A percentile compares a stretch with the other conserved stretches of the same genome.
Evolutionary conservation across 192 early-diverging fungal genomes (phyloP).

Genomic region (Coemansia sp.): DNA sequence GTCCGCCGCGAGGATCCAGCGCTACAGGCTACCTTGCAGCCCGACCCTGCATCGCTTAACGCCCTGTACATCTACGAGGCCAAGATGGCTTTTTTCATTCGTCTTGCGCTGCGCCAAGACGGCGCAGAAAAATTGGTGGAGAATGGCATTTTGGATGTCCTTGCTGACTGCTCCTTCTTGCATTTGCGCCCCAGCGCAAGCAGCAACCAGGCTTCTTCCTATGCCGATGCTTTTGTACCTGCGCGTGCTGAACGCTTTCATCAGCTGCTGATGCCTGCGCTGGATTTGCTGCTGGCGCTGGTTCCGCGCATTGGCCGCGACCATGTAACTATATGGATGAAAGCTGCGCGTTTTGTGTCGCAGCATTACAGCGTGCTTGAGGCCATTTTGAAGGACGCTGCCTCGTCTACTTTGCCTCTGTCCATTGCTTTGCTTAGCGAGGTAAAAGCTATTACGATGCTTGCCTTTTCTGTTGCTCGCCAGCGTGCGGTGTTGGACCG

Average conservation of each 20-base stretch:
- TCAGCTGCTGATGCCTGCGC: constrained; percentile 60
- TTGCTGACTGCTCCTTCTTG: constrained; percentile 71
- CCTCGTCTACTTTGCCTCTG: constrained; percentile 27
- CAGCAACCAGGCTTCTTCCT: constrained; percentile 11
- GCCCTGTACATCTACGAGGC: constrained; percentile 74
- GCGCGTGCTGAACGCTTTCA: constrained; percentile 60
- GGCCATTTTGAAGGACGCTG: constrained; percentile 37
- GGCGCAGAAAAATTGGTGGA: constrained; percentile 79
- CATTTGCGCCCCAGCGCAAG: constrained; percentile 59
- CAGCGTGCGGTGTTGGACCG: constrained; percentile 53
- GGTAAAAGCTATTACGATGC: constrained; percentile 35
- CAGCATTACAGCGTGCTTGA: constrained; percentile 49
- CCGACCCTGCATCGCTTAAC: constrained; percentile 58
- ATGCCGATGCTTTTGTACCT: constrained; percentile 47
- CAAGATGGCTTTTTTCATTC: constrained; percentile 78
- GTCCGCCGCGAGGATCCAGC: constrained; percentile 64
- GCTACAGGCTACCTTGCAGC: constrained; percentile 53
- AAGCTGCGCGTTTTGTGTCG: constrained; percentile 45
- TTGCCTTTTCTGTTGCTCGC: constrained; percentile 43
- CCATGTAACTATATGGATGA: constrained; percentile 48
- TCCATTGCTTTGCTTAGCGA: constrained; percentile 40
- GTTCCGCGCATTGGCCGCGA: constrained; percentile 51
- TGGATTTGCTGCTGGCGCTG: constrained; percentile 61
- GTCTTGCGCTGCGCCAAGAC: constrained; percentile 69
- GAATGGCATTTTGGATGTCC: constrained; percentile 73